Base-by-base conservation (phyloP, 768 basidiomycete genomes). In the Phylloporus rhodoxanthus region DNA sequence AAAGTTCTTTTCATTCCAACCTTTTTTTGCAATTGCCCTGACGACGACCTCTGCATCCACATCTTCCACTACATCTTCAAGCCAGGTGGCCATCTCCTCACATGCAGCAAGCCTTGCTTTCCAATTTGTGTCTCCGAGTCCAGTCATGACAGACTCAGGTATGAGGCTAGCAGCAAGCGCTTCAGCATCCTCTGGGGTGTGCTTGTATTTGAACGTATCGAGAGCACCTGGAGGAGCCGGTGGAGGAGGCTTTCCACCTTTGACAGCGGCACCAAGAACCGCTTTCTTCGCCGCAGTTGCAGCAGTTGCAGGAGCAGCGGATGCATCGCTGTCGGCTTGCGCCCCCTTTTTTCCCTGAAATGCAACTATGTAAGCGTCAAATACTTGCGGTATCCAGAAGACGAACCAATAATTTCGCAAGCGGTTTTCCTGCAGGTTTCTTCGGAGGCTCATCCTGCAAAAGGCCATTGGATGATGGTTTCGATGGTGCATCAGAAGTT, bases 1-100 rank as follows among this genome's bases (percentile, higher is more conserved):
- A 57, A 99, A 99, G 61, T 98, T 99, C 75, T 96, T 98, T 72
- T 99, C 96, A n/a, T 76, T 79, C 93, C 92, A 97, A 2, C 94
- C 92, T 55, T 89, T 91, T 75, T 95, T 98, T 4, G 80, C 84
- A 51, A 98, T 69, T 56, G 87, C 84, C 21, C 95, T 78, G 17
- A 97, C 80, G 32, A 99, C 60, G 5, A 99, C 81, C 67, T 99
- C 96, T 11, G 86, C 82, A 56, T 99, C 95, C 1, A 89, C 69
- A 0, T 75, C 72, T 29, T 78, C 75, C 11, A 82, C 76, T 25
- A 77, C 75, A 1, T 74, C 77, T 51, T 91, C 84, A 5, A 92
- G 70, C 95, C 96, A 98, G 5, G 72, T 68, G 2, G 77, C 74
- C 82, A 98, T 78, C 63, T 87, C 88, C 48, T 96, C 94, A 20